Conservation (phyloP, 495 filamentous ascomycete species). For the Cercophora newfieldiana region DNA sequence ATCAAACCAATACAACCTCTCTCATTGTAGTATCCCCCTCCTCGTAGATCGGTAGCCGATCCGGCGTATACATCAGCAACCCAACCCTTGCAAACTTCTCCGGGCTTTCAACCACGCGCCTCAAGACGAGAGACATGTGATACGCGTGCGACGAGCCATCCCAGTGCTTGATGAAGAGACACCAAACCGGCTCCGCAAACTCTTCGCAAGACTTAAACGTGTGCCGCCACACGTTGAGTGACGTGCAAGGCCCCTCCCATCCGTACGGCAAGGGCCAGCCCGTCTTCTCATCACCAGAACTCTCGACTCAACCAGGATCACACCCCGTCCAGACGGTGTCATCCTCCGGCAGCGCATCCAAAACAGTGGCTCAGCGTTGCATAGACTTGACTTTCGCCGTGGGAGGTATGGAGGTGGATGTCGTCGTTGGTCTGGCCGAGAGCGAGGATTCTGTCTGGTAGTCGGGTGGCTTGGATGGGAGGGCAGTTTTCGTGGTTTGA, state of each 20-base stretch:
- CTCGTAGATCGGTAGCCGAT: constrained; percentile 1
- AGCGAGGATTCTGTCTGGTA: background rate
- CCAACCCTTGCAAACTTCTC: constrained; percentile 7
- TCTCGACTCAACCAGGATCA: background rate
- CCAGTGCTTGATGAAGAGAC: constrained; percentile 3
- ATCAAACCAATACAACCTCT: constrained; percentile 5
- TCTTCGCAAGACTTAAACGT: constrained; percentile 6
- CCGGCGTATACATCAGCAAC: constrained; percentile 1
- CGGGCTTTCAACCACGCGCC: background rate
- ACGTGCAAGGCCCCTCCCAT: background rate
- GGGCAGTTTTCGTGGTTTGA: background rate
- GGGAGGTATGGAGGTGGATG: background rate
- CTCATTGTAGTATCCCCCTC: background rate
- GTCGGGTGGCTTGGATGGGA: background rate
- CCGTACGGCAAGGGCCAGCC: background rate
- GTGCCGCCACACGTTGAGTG: background rate
- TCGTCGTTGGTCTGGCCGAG: background rate
- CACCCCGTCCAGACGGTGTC: background rate
- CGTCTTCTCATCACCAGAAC: background rate
- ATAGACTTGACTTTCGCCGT: background rate
- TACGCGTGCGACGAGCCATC: background rate
- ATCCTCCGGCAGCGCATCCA: background rate
- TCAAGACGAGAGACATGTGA: background rate
- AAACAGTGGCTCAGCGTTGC: constrained; percentile 19
- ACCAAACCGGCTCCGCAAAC: constrained; percentile 1